Conservation (phyloP, 2,329 filamentous ascomycete species). For the Trichoderma semiorbis region DNA sequence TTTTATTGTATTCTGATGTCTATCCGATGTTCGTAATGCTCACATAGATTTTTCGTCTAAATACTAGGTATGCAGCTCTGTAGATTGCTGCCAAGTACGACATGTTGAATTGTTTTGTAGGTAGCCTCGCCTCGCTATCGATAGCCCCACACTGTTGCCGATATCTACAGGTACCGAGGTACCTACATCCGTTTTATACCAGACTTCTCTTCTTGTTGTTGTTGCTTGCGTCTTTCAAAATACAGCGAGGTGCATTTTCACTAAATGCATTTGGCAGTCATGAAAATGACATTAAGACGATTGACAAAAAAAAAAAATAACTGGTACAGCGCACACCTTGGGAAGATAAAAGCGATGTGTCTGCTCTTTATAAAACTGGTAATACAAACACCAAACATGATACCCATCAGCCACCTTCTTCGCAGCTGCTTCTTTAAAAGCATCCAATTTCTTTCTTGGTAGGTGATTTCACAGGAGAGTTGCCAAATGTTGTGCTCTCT, state of each 20-base stretch:
- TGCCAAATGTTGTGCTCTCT: not conserved
- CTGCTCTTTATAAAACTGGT: not conserved
- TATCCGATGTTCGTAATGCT: not conserved
- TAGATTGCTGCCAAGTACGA: not conserved
- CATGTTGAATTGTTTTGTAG: not conserved
- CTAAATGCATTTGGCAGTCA: not conserved
- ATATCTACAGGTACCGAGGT: not conserved
- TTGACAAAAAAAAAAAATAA: not conserved
- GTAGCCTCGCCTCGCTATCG: not conserved
- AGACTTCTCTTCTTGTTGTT: not conserved
- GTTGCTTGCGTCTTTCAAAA: not conserved
- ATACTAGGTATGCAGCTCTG: not conserved
- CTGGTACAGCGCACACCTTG: too few relatives aligned
- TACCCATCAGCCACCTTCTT: not conserved
- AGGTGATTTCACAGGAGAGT: not conserved
- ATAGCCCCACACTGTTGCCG: not conserved
- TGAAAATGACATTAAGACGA: not conserved
- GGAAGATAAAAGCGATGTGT: not conserved
- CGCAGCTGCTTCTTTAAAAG: not conserved
- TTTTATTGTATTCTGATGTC: not conserved
- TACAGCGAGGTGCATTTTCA: not conserved
- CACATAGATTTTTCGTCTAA: not conserved
- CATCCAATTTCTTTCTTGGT: not conserved
- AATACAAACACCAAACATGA: not conserved
- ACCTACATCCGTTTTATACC: not conserved